Evolutionary conservation across 148 eudicot species (phyloP), one percentile per base, ranked within the genome.

Genomic region (Linanthus parryae): DNA sequence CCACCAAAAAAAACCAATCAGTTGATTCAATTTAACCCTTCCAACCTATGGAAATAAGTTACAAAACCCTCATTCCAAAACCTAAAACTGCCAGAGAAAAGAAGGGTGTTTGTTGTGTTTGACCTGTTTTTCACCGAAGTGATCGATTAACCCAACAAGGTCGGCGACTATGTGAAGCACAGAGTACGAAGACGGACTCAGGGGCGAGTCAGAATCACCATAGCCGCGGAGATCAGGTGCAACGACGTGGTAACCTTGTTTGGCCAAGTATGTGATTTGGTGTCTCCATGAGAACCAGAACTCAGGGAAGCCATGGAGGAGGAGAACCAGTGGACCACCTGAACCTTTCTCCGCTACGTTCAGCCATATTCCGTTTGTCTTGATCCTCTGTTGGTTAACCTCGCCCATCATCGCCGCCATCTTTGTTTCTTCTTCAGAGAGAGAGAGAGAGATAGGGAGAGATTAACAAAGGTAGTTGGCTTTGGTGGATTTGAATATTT

Each of bases 261-360:
- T 35, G 19, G 70, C 74, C 37, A 73, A 58, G 61, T 66, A 34
- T 22, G 60, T 55, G 25, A 80, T 76, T 74, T 75, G 88, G 64
- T 81, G 77, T 29, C 74, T 68, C 88, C 88, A 81, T 3, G 80
- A 59, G 44, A 71, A 78, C 80, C 83, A 77, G 30, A 62, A 58
- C 33, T 81, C 83, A 0, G 84, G 88, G 54, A 81, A 78, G 33
- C 88, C 88, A 40, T 81, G 84, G 27, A 81, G 52, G 36, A 79
- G 67, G 7, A 74, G 62, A 5, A 79, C 73, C 3, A 75, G 66
- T 21, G 84, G 77, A 28, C 80, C 83, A 28, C 80, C 83, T 52
- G 65, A 56, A 14, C 69, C 71, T 44, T 64, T 57, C 73, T 79
- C 80, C n/a, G 80, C 80, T 65, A 79, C 35, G 63, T 79, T 71